Conservation (phyloP, 371 early-diverging fungal species). For the Mucor racemosus region DNA sequence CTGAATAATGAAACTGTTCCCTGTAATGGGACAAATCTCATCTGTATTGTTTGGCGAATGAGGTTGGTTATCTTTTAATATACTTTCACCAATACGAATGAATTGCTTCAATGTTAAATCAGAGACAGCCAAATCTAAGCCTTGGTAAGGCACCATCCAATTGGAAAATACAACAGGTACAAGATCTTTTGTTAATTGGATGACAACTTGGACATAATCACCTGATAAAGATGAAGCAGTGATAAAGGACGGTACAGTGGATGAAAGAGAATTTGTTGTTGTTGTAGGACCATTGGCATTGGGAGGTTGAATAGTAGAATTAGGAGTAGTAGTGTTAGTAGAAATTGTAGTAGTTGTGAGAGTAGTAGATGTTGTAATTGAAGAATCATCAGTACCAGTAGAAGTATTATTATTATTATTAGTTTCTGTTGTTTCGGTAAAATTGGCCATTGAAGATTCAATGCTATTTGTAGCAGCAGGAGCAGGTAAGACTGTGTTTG, state of each 20-base stretch:
- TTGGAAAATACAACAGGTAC: slow-evolving; percentile 88
- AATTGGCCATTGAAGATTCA: not conserved
- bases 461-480: not conserved
- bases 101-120: slow-evolving; percentile 69
- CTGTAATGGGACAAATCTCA: slow-evolving; percentile 39
- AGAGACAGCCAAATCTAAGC: slow-evolving; percentile 62
- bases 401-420: not conserved
- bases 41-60: not conserved
- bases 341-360: slow-evolving; percentile 21
- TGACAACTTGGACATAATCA: slow-evolving; percentile 82
- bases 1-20: slow-evolving; percentile 44
- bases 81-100: slow-evolving; percentile 42
- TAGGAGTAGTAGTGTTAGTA: slow-evolving; percentile 19
- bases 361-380: slow-evolving; percentile 18
- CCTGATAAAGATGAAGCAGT: slow-evolving; percentile 78
- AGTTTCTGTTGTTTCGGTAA: slow-evolving; percentile 8
- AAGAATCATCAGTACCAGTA: not conserved
- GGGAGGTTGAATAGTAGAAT: slow-evolving; percentile 15
- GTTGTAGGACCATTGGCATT: not conserved
- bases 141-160: slow-evolving; percentile 65
- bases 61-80: slow-evolving; percentile 19
- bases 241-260: slow-evolving; percentile 76
- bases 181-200: slow-evolving; percentile 90
- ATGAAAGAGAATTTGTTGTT: slow-evolving; percentile 20
- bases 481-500: slow-evolving; percentile 60